A percentile compares a stretch with the other conserved stretches of the same genome.
These are phyloP conservation scores for Blastocrithidia nonstop DNA, from an alignment of 208 protist genomes.

Conservation along the genomic window DNA sequence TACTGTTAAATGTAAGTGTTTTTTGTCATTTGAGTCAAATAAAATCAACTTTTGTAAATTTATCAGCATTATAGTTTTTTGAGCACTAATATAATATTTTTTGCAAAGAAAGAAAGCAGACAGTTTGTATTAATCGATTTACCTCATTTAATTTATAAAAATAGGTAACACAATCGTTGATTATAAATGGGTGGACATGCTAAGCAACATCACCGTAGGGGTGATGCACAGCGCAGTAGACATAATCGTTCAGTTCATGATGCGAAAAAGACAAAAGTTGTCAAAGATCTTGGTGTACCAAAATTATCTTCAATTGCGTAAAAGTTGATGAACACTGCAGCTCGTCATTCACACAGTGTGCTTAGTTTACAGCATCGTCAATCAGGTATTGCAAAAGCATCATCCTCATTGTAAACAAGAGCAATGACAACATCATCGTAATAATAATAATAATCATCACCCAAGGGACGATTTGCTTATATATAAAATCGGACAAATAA, in stretches of 20 bases:
- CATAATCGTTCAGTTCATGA: conserved; percentile 11
- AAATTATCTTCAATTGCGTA: conserved; percentile 50
- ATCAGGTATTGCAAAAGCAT: no score
- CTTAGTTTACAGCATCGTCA: conserved; percentile 58
- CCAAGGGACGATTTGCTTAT: conserved; percentile 4
- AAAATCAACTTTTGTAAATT: no score
- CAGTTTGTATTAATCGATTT: no score
- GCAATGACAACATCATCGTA: not conserved
- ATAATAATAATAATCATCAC: no score
- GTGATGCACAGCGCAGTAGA: conserved; percentile 37
- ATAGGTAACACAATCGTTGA: no score
- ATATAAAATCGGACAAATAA: not conserved
- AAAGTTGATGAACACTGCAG: conserved; percentile 41
- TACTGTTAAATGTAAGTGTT: no score
- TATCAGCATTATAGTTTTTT: no score
- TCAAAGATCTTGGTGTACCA: conserved; percentile 67
- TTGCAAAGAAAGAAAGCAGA: no score
- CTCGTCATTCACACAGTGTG: conserved; percentile 46
- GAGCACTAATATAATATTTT: no score
- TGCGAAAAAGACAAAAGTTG: conserved; percentile 27
- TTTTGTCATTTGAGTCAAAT: no score
- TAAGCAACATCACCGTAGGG: conserved; percentile 71
- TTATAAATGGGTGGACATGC: conserved; percentile 70
- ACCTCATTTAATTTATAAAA: no score
- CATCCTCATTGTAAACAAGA: not conserved